These are phyloP conservation scores for Yarrowia sp. DNA, from an alignment of 805 yeast genomes.

Conservation along the genomic window DNA sequence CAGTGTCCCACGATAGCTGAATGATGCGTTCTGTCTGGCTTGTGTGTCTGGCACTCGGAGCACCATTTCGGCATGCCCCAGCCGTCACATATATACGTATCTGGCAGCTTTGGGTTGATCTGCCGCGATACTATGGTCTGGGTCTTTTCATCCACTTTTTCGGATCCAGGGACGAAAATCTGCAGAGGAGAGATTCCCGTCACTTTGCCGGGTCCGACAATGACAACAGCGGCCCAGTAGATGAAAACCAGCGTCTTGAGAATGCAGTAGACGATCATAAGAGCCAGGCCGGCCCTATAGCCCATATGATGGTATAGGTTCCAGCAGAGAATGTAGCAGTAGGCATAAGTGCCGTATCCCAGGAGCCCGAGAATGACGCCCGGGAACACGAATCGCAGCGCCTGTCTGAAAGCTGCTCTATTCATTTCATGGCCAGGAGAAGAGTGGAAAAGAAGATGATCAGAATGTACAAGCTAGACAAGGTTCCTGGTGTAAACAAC, in stretches of 20 bases:
- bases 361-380: conserved; percentile 45
- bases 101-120: conserved; percentile 55
- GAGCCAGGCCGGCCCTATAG: conserved; percentile 51
- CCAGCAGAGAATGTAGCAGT: conserved; percentile 57
- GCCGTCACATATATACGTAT: conserved; percentile 68
- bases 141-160: conserved; percentile 16
- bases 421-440: conserved; percentile 31
- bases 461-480: conserved; percentile 6
- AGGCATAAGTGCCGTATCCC: conserved; percentile 56
- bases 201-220: conserved; percentile 69
- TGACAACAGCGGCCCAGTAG: conserved; percentile 57
- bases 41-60: conserved; percentile 66
- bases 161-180: conserved; percentile 17
- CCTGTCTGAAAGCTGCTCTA: conserved; percentile 20
- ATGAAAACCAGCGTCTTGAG: conserved; percentile 46
- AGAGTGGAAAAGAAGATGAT: background rate
- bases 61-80: conserved; percentile 84
- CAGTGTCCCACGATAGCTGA: conserved; percentile 63
- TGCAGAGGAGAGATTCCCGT: conserved; percentile 2
- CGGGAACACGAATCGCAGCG: conserved; percentile 30
- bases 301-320: conserved; percentile 46
- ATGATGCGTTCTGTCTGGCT: conserved; percentile 74
- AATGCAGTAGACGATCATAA: conserved; percentile 50
- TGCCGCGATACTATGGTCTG: conserved; percentile 41
- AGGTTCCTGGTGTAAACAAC: conserved; percentile 24